Evolutionary conservation across 2,329 filamentous ascomycete genomes (phyloP), one percentile per base, ranked within the genome.

Genomic region (Penicillium sumatraense): DNA sequence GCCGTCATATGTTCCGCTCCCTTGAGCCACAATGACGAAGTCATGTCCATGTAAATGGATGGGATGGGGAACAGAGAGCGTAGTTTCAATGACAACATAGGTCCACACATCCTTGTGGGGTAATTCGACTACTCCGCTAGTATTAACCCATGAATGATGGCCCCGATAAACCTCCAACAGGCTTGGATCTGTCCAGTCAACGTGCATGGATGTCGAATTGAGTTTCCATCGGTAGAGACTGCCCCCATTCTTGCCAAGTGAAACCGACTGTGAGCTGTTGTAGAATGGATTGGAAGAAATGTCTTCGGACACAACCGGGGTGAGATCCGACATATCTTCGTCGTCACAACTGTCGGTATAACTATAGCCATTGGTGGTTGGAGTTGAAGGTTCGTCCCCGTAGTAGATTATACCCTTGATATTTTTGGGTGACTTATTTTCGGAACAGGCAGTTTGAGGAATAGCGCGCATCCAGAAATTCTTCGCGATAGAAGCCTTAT

Each of bases 361-460:
- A 24, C 48, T 49, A 18, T 51, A 64, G 26, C 57, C 49, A 0
- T 40, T 58, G 14, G 66, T 69, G 1, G 40, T 54, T 18, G 29
- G 58, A 45, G 16, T 44, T 14, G 16, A 23, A 13, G 24, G 35
- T 23, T 33, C 47, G 21, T 59, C 42, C 2, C 56, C 51, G 41
- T 79, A 79, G 53, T 74, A 74, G 3, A 85, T 62, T 47, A 85
- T 80, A 2, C 80, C 83, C 38, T 68, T 76, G 61, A 83, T 80
- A 56, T 80, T 77, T 47, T 74, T 69, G 0, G 65, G 52, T 24
- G 68, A 77, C 16, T 63, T 63, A 38, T 78, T 80, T 1, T 68
- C 61, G 2, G 71, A 74, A 62, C 81, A 83, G 3, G 68, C 66
- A 0, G 59, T 48, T 53, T 80, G 74, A 0, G 76, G 76, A 3